These are phyloP conservation scores for Daedalea quercina DNA, from an alignment of 768 basidiomycete species.

Conservation along the genomic window DNA sequence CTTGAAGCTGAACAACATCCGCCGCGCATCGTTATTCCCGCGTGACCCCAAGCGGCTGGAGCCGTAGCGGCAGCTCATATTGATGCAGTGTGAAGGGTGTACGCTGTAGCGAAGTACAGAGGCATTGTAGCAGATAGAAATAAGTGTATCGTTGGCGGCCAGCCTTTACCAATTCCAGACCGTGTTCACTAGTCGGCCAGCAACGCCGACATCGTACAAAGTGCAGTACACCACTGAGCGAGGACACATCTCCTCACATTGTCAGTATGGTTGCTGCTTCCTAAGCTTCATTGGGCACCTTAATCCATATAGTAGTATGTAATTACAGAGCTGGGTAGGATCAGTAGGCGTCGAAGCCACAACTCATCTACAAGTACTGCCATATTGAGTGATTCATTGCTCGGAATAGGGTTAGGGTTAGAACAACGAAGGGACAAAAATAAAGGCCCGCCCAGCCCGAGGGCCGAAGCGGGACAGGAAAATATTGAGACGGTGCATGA, in stretches of 20 bases:
- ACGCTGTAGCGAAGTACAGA: background rate
- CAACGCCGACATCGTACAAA: background rate
- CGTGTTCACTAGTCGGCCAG: background rate
- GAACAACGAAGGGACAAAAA: conserved; percentile 20
- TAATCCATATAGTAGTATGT: too few relatives aligned
- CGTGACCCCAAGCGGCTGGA: conserved; percentile 93
- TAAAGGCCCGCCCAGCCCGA: conserved; percentile 42
- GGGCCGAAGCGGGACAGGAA: conserved; percentile 42
- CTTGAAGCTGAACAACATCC: conserved; percentile 93
- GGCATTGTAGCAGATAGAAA: background rate
- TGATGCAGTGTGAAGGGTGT: background rate
- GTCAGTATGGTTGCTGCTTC: too few relatives aligned
- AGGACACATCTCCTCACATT: too few relatives aligned
- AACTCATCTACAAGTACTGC: too few relatives aligned
- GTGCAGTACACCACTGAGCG: too few relatives aligned
- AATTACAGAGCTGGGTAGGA: too few relatives aligned
- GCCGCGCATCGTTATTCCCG: conserved; percentile 90
- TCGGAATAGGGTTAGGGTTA: conserved; percentile 25
- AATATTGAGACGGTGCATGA: conserved; percentile 42
- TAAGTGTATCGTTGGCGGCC: background rate
- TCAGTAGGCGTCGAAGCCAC: too few relatives aligned
- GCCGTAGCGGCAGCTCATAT: conserved; percentile 44
- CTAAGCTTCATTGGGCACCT: too few relatives aligned
- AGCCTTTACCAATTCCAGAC: background rate
- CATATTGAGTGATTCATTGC: background rate